phyloP scores from a whole-genome alignment of 2,329 filamentous ascomycete genomes.

The Diplodia corticola region DNA sequence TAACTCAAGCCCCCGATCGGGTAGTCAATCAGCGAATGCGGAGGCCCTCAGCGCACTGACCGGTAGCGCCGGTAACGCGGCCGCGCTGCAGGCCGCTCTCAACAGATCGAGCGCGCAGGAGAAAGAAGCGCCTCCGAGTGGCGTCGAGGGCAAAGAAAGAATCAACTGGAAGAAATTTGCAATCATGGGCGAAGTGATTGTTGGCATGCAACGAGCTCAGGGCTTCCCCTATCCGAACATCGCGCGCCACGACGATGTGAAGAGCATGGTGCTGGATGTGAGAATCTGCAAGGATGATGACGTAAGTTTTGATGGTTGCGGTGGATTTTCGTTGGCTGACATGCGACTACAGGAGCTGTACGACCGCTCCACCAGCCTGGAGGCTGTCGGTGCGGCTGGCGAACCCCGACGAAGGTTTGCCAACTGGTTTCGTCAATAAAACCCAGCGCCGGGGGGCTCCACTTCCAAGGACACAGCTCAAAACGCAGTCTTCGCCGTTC shows the following conservation, averaged over 20 bases:
- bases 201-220: conserved; percentile 90
- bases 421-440: conserved; percentile 23
- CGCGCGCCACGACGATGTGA: conserved; percentile 66
- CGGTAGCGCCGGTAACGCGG: conserved; percentile 5
- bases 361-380: conserved; percentile 57
- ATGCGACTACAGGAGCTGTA: conserved; percentile 54
- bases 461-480: conserved; percentile 19
- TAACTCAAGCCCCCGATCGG: conserved; percentile 27
- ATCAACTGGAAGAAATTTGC: conserved; percentile 99
- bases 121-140: conserved; percentile 48
- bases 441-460: conserved; percentile 19
- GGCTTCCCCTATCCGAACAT: conserved; percentile 76
- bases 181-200: conserved; percentile 86
- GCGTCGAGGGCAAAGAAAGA: conserved; percentile 53
- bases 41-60: conserved; percentile 6
- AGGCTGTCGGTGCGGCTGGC: conserved; percentile 33
- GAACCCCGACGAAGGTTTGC: conserved; percentile 17
- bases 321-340: conserved; percentile 25
- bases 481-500: conserved; percentile 14
- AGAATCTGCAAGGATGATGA: conserved; percentile 84
- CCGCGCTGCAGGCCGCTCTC: conserved; percentile 15
- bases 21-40: conserved; percentile 26
- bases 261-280: conserved; percentile 77
- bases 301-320: conserved; percentile 54
- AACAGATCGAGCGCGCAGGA: conserved; percentile 34